Evolutionary conservation across 495 filamentous ascomycete genomes (phyloP).

Genomic region (Thermothielavioides terrestris): DNA sequence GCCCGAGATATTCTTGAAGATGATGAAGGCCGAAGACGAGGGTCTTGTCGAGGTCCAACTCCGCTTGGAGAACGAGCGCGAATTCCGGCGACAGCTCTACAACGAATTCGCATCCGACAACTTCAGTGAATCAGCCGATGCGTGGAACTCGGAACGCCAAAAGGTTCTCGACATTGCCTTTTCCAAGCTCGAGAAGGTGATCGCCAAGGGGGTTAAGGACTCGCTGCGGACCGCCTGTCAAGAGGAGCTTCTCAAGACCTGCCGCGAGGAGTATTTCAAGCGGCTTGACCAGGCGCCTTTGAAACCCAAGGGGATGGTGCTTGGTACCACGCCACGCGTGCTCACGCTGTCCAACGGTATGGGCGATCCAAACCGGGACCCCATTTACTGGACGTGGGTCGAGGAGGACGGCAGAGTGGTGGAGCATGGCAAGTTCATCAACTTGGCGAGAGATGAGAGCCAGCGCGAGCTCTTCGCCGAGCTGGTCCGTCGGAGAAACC

Average conservation of each 20-base stretch:
- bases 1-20: constrained; percentile 84
- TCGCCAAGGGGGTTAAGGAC: constrained; percentile 87
- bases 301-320: constrained; percentile 85
- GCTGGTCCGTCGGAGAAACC: constrained; percentile 62
- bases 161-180: constrained; percentile 79
- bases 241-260: constrained; percentile 70
- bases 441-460: constrained; percentile 63
- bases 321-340: constrained; percentile 81
- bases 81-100: constrained; percentile 65
- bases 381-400: constrained; percentile 82
- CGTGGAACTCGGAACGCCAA: constrained; percentile 80
- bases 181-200: constrained; percentile 68
- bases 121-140: constrained; percentile 87
- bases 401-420: constrained; percentile 86
- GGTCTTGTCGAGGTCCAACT: constrained; percentile 79
- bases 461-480: constrained; percentile 60
- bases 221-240: constrained; percentile 86
- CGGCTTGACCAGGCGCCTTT: constrained; percentile 91
- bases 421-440: constrained; percentile 77
- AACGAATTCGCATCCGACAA: constrained; percentile 85
- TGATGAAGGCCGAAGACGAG: constrained; percentile 94
- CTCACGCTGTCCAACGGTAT: constrained; percentile 77
- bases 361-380: constrained; percentile 63
- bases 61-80: constrained; percentile 60
- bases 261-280: constrained; percentile 75